These are phyloP conservation scores for Sesbania bispinosa DNA, from an alignment of 306 rosid species.

Conservation along the genomic window DNA sequence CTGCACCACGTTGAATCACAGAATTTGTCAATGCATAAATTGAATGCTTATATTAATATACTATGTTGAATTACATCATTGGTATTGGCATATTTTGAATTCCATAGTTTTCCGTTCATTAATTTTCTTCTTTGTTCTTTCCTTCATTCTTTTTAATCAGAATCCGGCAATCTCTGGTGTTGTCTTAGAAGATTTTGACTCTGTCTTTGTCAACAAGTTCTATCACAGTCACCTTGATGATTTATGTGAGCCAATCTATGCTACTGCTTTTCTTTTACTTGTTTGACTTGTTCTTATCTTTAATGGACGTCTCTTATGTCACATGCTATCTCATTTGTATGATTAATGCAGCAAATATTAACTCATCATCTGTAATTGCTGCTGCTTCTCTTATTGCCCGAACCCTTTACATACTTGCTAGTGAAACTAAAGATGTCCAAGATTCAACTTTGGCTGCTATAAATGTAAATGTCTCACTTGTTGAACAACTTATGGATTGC, in stretches of 20 bases:
- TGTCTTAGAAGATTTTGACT: conserved; percentile 83
- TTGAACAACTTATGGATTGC: conserved; percentile 76
- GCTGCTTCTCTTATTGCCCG: conserved; percentile 93
- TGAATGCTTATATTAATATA: background rate
- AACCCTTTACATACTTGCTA: conserved; percentile 74
- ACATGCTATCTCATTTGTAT: conserved; percentile 20
- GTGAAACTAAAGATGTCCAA: conserved; percentile 40
- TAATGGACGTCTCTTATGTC: background rate
- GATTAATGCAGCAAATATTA: conserved; percentile 62
- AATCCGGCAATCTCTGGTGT: conserved; percentile 57
- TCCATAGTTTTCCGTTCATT: background rate
- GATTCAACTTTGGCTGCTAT: conserved; percentile 56
- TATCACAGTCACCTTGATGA: conserved; percentile 90
- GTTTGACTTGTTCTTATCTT: conserved; percentile 1
- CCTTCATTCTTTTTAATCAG: conserved; percentile 28
- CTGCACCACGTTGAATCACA: background rate
- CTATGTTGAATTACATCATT: conserved; percentile 13
- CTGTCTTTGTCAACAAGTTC: conserved; percentile 69
- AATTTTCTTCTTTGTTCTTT: background rate
- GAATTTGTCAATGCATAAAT: conserved; percentile 1
- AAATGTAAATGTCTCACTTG: conserved; percentile 72
- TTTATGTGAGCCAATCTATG: conserved; percentile 48
- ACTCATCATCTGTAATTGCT: conserved; percentile 79
- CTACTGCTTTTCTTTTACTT: conserved; percentile 10
- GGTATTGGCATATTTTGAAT: conserved; percentile 15